A percentile compares a stretch with the other conserved stretches of the same genome.
Evolutionary conservation across 495 filamentous ascomycete genomes (phyloP).

Genomic region (Aspergillus sparsus): DNA sequence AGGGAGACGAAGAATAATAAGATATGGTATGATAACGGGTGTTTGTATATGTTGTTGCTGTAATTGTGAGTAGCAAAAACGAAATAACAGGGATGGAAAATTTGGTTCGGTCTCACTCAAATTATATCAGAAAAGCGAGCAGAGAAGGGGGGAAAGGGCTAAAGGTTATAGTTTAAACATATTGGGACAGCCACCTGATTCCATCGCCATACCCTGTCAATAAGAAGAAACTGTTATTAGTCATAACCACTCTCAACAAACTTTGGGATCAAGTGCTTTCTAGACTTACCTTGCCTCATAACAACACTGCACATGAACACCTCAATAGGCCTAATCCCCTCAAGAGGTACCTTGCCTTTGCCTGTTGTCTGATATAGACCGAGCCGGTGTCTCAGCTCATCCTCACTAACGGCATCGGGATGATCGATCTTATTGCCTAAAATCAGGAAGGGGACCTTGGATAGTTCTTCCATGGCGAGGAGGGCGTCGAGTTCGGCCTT

Average conservation of each 20-base stretch:
- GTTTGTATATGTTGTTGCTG: neutral
- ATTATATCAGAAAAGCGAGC: neutral
- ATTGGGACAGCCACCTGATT: conserved; percentile 57
- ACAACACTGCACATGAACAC: conserved; percentile 99
- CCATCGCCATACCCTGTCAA: conserved; percentile 53
- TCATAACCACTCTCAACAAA: neutral
- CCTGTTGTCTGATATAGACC: conserved; percentile 96
- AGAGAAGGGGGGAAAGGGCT: neutral
- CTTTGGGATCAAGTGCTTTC: neutral
- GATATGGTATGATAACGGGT: neutral
- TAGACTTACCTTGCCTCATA: conserved; percentile 82
- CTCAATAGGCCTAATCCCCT: conserved; percentile 94
- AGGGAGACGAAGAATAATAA: no score
- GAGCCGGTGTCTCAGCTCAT: conserved; percentile 85
- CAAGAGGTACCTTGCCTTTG: conserved; percentile 94
- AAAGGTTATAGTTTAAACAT: conserved; percentile 37
- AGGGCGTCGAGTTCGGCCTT: conserved; percentile 96
- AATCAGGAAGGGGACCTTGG: conserved; percentile 91
- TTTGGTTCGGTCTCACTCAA: neutral
- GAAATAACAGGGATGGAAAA: no score
- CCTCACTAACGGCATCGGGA: conserved; percentile 90
- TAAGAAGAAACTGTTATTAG: neutral
- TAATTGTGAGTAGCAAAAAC: no score
- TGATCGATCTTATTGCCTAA: conserved; percentile 99
- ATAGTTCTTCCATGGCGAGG: conserved; percentile 87